A percentile compares a stretch with the other conserved stretches of the same genome.
These are phyloP conservation scores for Coemansia sp. DNA, from an alignment of 192 early-diverging fungal genomes.

Conservation along the genomic window DNA sequence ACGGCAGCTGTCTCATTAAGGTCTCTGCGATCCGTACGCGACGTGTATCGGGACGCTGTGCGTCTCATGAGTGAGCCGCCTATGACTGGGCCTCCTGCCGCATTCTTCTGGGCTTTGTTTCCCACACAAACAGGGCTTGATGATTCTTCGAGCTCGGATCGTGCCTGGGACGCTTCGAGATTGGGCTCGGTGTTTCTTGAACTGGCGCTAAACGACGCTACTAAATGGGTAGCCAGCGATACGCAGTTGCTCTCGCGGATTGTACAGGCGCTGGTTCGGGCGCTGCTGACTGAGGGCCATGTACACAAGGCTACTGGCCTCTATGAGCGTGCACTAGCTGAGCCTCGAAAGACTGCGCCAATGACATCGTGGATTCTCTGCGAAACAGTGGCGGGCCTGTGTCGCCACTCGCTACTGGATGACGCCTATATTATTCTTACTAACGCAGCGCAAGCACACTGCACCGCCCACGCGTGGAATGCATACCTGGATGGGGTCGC, in stretches of 20 bases:
- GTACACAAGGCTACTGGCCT: constrained; percentile 12
- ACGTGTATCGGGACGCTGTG: constrained; percentile 23
- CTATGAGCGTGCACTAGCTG: constrained; percentile 8
- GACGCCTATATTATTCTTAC: constrained; percentile 20
- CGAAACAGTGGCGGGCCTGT: constrained; percentile 36
- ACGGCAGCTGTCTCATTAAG: constrained; percentile 33
- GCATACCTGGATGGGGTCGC: constrained; percentile 40
- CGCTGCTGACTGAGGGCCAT: constrained; percentile 34
- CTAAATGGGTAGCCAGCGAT: neutral
- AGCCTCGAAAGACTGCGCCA: neutral
- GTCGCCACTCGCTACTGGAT: constrained; percentile 18
- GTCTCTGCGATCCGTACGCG: constrained; percentile 16
- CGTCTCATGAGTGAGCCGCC: constrained; percentile 9
- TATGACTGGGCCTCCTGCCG: neutral
- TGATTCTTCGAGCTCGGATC: neutral
- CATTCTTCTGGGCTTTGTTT: constrained; percentile 27
- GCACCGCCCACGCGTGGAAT: constrained; percentile 35
- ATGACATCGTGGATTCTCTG: constrained; percentile 35
- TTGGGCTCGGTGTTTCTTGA: constrained; percentile 35
- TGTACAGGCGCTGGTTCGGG: constrained; percentile 26
- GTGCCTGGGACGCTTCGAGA: constrained; percentile 31
- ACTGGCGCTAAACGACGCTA: constrained; percentile 12
- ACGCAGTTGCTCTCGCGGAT: constrained; percentile 16
- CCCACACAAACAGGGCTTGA: neutral
- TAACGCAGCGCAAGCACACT: neutral